Percentiles rank a stretch among this genome's conserved stretches.
Evolutionary conservation across 345 rosid species (phyloP).

Genomic region (Diplotaxis tenuifolia): DNA sequence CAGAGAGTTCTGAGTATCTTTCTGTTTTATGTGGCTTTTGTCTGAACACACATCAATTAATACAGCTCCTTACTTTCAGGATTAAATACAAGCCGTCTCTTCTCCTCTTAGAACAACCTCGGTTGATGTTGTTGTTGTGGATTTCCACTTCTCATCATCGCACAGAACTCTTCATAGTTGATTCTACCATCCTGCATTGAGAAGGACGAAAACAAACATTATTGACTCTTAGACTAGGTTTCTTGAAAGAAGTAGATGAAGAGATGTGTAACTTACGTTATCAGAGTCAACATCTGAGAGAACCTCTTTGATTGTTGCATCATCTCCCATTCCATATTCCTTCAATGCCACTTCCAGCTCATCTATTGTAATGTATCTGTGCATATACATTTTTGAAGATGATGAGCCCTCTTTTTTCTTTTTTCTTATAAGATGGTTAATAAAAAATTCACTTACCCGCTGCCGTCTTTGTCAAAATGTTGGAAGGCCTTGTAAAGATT

Average conservation of each 20-base stretch:
- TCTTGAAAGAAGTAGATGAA: neutral
- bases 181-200: constrained; percentile 81
- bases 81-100: constrained; percentile 24
- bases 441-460: constrained; percentile 57
- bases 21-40: constrained; percentile 23
- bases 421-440: neutral
- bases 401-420: neutral
- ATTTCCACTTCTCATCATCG: constrained; percentile 90
- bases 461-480: constrained; percentile 85
- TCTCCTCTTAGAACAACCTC: constrained; percentile 40
- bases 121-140: constrained; percentile 46
- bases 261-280: constrained; percentile 40
- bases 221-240: neutral
- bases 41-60: constrained; percentile 18
- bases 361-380: constrained; percentile 73
- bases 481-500: constrained; percentile 86
- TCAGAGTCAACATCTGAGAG: constrained; percentile 84
- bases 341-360: constrained; percentile 75
- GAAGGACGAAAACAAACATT: neutral
- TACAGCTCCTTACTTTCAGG: constrained; percentile 23
- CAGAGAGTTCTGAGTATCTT: constrained; percentile 29
- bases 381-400: neutral
- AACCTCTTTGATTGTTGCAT: constrained; percentile 66
- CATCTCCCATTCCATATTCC: constrained; percentile 79
- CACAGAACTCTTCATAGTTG: constrained; percentile 75